These are phyloP conservation scores for Diplodia corticola DNA, from an alignment of 2,329 filamentous ascomycete species.

Conservation along the genomic window DNA sequence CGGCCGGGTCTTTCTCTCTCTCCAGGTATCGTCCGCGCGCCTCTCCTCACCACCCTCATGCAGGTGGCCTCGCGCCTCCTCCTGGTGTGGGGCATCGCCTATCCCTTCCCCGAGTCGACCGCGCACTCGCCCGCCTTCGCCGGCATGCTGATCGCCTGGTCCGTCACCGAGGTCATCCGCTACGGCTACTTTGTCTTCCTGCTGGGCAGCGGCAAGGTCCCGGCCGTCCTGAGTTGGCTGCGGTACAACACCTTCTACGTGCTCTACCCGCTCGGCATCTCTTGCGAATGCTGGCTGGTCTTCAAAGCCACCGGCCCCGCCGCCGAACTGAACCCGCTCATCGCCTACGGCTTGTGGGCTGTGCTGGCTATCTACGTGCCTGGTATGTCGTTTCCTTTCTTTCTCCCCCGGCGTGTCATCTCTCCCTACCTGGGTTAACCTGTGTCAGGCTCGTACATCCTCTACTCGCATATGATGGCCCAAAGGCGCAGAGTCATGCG, in stretches of 20 bases:
- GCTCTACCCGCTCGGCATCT: conserved; percentile 88
- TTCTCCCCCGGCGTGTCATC: conserved; percentile 1
- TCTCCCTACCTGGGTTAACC: background rate
- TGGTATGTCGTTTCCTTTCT: conserved; percentile 58
- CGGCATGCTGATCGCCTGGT: conserved; percentile 80
- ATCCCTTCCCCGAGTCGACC: conserved; percentile 69
- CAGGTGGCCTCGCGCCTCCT: conserved; percentile 86
- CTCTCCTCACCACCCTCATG: conserved; percentile 81
- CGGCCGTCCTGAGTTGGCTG: conserved; percentile 71
- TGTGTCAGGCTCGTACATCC: conserved; percentile 66
- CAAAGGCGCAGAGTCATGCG: conserved; percentile 81
- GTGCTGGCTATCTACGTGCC: conserved; percentile 78
- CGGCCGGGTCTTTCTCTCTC: background rate
- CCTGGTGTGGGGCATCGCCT: conserved; percentile 83
- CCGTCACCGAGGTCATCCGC: conserved; percentile 84
- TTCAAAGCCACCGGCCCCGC: conserved; percentile 66
- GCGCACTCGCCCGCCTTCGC: conserved; percentile 62
- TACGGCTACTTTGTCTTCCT: conserved; percentile 88
- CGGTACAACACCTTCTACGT: conserved; percentile 90
- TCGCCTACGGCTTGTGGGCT: conserved; percentile 61
- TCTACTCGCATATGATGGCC: conserved; percentile 93
- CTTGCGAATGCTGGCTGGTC: conserved; percentile 81
- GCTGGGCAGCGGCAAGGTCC: conserved; percentile 62
- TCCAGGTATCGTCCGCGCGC: conserved; percentile 79
- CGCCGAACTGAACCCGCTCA: conserved; percentile 50